Base-by-base conservation (phyloP, 352 stramenopile species). In the Aphanomyces invadans region DNA sequence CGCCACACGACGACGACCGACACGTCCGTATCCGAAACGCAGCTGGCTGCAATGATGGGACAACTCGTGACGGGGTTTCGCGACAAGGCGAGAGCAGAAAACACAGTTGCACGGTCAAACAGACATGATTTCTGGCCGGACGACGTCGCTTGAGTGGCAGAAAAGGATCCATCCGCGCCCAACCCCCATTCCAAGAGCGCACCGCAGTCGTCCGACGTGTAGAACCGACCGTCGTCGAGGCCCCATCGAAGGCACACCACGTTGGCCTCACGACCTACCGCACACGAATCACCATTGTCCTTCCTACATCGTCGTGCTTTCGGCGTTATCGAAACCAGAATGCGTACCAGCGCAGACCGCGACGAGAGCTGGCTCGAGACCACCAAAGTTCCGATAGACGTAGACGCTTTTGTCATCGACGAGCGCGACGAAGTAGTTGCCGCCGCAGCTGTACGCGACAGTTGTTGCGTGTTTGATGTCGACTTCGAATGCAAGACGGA, bases 401-500 rank as follows among this genome's bases (percentile, higher is more conserved):
- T 78, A 78, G 15, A 92, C 65, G 5, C 56, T 61, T 32, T 78
- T 78, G 48, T 74, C 76, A 1, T 68, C 62, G 29, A 87, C 78
- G 0, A 78, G 72, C 1, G 70, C 70, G 15, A 73, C 72, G 55
- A 89, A 77, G 23, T 83, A 69, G 23, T 70, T 80, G 0, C 83
- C 83, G 17, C 72, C 89, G 12, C 74, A 60, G 33, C 78, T 88
- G 70, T 92, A 92, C 25, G 76, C 72, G 5, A 86, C 74, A 3
- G 84, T 73, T 1, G 76, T 77, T 17, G 86, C 73, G 36, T 89
- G 80, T 33, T 88, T 89, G 21, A 83, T 70, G 0, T 72, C 69
- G 7, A 88, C 65, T 56, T 92, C 83, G 53, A 88, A 92, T 29
- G 65, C 76, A 15, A 90, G 68, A 21, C 76, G 74, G 2, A 92